Evolutionary conservation across 1,284 basidiomycete species (phyloP), one percentile per base, ranked within the genome.

Genomic region (Cystobasidium slooffiae): DNA sequence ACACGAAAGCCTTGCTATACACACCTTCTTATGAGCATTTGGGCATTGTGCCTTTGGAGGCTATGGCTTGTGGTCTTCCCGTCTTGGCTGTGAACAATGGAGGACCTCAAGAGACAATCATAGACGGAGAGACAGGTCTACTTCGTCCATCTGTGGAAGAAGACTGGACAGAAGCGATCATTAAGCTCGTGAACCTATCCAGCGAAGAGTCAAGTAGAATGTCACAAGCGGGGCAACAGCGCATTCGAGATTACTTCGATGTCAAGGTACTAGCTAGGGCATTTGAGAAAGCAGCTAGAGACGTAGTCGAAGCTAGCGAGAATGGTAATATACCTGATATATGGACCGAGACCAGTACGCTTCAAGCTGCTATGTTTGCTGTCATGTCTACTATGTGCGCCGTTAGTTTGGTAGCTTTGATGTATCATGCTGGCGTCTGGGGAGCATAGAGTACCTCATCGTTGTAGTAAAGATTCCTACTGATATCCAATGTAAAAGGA

Each of bases 1-100:
- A 86, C 1, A 92, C 91, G 0, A 83, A 87, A 10, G 90, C 88
- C 0, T 85, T 99, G 0, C 86, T 98, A 3, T 99, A 99, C 82
- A 99, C 97, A 0, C 96, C 97, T 0, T 85, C 88, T 1, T 95
- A 97, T 82, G 96, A 99, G 81, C 96, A 99, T 82, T 97, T 99
- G 81, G 96, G 96, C 1, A 98, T 99, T 78, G 95, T 92, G 0
- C 96, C 96, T 0, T 87, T 98, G 6, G 97, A 99, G 82, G 95
- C 89, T 0, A 97, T 98, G 94, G 88, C 90, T 1, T 94, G 91
- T 76, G 92, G 93, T 0, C 82, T 98, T 0, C 94, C 94, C 0
- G 91, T 99, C 0, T 83, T 99, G 6, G 94, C 94, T 0, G 64
- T 59, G 5, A 86, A 94, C 81, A 91, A 88, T 65, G 96, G 97